Percentiles rank a stretch among this genome's conserved stretches.
These are phyloP conservation scores for Kwoniella bestiolae DNA, from an alignment of 768 basidiomycete species.

Conservation along the genomic window DNA sequence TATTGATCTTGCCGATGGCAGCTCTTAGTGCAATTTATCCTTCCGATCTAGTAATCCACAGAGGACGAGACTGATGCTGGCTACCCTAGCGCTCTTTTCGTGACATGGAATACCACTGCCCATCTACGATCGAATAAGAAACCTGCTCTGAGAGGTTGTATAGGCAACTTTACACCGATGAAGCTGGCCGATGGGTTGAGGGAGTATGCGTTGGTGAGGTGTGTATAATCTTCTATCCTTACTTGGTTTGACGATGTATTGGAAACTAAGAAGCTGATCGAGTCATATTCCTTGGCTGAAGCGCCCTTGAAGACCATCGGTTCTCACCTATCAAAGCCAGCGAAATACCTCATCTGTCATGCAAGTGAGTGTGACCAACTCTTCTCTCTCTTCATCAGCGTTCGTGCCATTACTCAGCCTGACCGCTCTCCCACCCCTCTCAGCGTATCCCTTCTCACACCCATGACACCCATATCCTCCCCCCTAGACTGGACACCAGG, in stretches of 20 bases:
- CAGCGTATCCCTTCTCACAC: conserved; percentile 89
- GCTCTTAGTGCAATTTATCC: no score
- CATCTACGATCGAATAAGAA: conserved; percentile 60
- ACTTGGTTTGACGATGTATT: background rate
- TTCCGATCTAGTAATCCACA: background rate
- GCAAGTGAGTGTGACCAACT: conserved; percentile 67
- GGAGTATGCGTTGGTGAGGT: conserved; percentile 85
- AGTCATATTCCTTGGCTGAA: conserved; percentile 10
- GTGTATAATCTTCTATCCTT: conserved; percentile 9
- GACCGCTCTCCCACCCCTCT: background rate
- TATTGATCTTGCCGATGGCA: no score
- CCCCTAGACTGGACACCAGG: conserved; percentile 95
- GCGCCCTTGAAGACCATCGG: conserved; percentile 84
- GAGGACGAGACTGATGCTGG: background rate
- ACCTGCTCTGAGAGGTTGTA: conserved; percentile 78
- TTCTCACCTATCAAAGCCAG: conserved; percentile 75
- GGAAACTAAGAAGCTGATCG: no score
- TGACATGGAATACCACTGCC: conserved; percentile 87
- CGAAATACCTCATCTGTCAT: conserved; percentile 81
- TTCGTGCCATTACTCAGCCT: no score
- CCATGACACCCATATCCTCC: conserved; percentile 80
- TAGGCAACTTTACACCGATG: conserved; percentile 85
- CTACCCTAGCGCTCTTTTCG: conserved; percentile 78
- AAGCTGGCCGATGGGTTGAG: conserved; percentile 74
- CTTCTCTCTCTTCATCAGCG: background rate